These are phyloP conservation scores for Talaromyces sp. DNA, from an alignment of 2,329 filamentous ascomycete genomes.

Conservation along the genomic window DNA sequence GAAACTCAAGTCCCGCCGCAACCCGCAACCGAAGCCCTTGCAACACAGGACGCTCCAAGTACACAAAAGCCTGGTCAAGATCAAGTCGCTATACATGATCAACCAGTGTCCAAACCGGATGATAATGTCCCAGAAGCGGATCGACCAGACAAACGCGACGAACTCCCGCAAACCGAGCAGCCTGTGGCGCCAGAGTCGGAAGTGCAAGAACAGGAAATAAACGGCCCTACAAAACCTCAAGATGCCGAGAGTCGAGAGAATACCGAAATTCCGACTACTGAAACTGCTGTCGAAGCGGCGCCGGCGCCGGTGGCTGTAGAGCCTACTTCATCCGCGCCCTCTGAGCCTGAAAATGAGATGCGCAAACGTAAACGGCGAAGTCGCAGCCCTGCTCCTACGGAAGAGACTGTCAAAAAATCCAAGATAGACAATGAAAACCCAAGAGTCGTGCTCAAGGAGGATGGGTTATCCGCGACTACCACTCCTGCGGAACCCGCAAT, in stretches of 20 bases:
- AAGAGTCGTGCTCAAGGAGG: conserved; percentile 25
- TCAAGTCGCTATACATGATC: background rate
- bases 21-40: conserved; percentile 3
- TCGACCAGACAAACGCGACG: background rate
- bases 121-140: background rate
- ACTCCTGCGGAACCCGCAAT: background rate
- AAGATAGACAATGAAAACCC: conserved; percentile 45
- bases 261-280: background rate
- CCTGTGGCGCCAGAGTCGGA: background rate
- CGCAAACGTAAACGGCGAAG: conserved; percentile 65
- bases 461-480: conserved; percentile 10
- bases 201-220: background rate
- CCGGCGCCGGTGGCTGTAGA: conserved; percentile 22
- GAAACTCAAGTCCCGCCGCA: conserved; percentile 7
- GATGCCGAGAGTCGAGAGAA: background rate
- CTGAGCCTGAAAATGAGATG: conserved; percentile 45
- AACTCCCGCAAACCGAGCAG: background rate
- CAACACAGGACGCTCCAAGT: background rate
- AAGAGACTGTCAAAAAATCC: conserved; percentile 53
- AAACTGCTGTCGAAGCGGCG: conserved; percentile 9
- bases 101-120: background rate
- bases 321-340: conserved; percentile 22
- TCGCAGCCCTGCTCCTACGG: conserved; percentile 53
- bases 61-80: background rate
- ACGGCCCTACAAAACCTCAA: background rate